Evolutionary conservation across 2,329 filamentous ascomycete genomes (phyloP), one percentile per base, ranked within the genome.

Genomic region (Aspergillus viridinutans): DNA sequence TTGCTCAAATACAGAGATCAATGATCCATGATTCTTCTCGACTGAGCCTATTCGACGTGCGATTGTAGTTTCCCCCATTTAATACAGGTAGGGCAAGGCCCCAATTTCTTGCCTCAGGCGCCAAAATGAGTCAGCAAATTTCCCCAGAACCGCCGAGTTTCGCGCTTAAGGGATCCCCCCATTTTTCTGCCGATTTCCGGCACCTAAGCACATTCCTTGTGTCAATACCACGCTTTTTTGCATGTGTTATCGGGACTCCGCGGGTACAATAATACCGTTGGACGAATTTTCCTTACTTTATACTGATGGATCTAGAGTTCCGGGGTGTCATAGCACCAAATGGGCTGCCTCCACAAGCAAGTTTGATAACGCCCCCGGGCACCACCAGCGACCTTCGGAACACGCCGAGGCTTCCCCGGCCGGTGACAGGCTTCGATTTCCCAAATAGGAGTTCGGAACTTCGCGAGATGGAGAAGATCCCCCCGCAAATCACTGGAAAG

Each of bases 401-500:
- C 64, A 61, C 58, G 57, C 66, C 67, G 57, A 68, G 63, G 58
- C 58, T 71, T 50, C 64, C 69, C 61, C 69, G 65, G 62, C 68
- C 71, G 57, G 57, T 64, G 56, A 58, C 69, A 62, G 63, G 56
- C 50, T 66, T 68, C 52, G 64, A 71, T 59, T 66, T 69, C 57
- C 64, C 69, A 53, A 61, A 65, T 56, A 69, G 68, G 58, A 67
- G 60, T 52, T 67, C 69, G 55, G 73, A 70, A 59, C 65, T 67
- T 61, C 64, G 68, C 63, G 70, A 73, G 60, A 74, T 75, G 67
- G 69, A 72, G 61, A 75, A 73, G 65, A 65, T 69, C 54, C 70
- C 69, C 62, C 76, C 77, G 43, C 43, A 47, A 58, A 70, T 78
- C 61, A 84, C 85, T 70, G 78, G 70, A 59, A 75, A 75, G 59